Percentiles rank a stretch among this genome's conserved stretches.
Evolutionary conservation across 352 stramenopile genomes (phyloP).

Genomic region (Pythium myriotylum): DNA sequence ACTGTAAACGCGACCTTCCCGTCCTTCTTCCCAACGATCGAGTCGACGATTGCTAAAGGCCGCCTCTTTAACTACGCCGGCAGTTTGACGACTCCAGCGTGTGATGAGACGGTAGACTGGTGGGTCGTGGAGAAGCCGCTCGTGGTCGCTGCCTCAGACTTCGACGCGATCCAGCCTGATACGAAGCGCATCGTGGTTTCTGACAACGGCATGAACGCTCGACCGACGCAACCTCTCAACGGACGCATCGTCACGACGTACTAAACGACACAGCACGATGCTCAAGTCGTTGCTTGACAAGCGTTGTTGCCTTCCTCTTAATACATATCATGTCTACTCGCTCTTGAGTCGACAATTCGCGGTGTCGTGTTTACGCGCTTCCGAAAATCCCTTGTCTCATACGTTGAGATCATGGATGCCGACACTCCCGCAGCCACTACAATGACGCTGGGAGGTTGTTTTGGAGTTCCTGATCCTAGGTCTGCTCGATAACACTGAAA

Average conservation of each 20-base stretch:
- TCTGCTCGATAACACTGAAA: too few relatives aligned
- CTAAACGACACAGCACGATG: neutral
- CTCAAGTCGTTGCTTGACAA: too few relatives aligned
- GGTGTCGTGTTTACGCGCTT: too few relatives aligned
- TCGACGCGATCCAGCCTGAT: conserved; percentile 20
- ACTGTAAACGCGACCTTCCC: conserved; percentile 3
- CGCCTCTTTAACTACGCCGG: conserved; percentile 19
- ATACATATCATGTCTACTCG: too few relatives aligned
- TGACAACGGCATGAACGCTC: conserved; percentile 22
- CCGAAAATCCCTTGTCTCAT: too few relatives aligned
- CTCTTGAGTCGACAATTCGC: too few relatives aligned
- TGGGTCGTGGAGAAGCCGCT: conserved; percentile 27
- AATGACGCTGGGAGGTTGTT: too few relatives aligned
- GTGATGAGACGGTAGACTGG: conserved; percentile 37
- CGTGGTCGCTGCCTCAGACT: conserved; percentile 17
- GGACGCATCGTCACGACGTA: conserved; percentile 20
- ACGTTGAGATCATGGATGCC: too few relatives aligned
- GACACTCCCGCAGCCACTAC: too few relatives aligned
- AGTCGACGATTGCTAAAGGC: conserved; percentile 11
- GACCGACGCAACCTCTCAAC: conserved; percentile 28
- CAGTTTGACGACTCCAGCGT: conserved; percentile 34
- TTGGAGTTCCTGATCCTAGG: too few relatives aligned
- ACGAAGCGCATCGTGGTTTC: conserved; percentile 19
- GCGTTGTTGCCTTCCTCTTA: too few relatives aligned
- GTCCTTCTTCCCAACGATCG: conserved; percentile 6